Evolutionary conservation across 129 eudicot genomes (phyloP).

Genomic region (Flaveria sonorensis): DNA sequence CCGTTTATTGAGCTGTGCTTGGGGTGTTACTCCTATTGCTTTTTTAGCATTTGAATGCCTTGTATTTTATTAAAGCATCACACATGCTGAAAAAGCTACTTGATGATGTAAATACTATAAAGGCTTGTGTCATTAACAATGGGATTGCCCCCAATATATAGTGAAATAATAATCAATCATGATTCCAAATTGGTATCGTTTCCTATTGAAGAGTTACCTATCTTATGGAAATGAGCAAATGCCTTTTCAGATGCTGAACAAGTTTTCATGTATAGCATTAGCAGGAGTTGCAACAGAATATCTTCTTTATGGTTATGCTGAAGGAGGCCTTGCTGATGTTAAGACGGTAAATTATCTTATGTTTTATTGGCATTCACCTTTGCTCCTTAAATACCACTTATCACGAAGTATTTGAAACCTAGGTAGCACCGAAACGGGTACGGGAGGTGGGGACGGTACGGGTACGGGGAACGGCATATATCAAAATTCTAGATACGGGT

Average conservation of each 20-base stretch:
- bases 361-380: background rate
- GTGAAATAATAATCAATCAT: no score
- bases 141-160: background rate
- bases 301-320: slow-evolving; percentile 73
- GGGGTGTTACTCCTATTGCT: no score
- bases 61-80: background rate
- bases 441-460: no score
- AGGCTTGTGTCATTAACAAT: background rate
- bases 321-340: slow-evolving; percentile 83
- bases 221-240: slow-evolving; percentile 8
- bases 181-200: background rate
- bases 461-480: no score
- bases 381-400: background rate
- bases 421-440: no score
- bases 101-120: slow-evolving; percentile 8
- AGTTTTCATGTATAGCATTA: slow-evolving; percentile 83
- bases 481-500: no score
- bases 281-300: slow-evolving; percentile 93
- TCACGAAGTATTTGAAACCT: background rate
- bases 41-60: background rate
- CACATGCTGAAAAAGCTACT: background rate
- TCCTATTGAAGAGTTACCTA: background rate
- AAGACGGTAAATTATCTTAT: slow-evolving; percentile 48
- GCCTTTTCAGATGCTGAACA: slow-evolving; percentile 66
- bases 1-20: no score